phyloP scores from a whole-genome alignment of 305 asterid species.

The Plantago coronopus region DNA sequence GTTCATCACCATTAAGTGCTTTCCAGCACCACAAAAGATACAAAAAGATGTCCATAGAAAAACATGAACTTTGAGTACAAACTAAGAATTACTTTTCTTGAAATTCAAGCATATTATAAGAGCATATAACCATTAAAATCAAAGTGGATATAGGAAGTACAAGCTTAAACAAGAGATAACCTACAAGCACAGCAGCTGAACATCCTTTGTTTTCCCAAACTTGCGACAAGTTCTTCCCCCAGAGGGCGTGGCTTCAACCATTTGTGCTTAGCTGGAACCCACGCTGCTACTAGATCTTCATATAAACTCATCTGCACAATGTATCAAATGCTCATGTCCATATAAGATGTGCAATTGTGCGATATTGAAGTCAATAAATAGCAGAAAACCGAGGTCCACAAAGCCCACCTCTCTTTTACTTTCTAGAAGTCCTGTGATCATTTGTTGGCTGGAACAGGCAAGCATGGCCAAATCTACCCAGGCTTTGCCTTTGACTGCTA shows the following conservation, averaged over 20 bases:
- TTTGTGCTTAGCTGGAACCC: conserved; percentile 93
- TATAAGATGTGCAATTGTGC: conserved; percentile 16
- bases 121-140: conserved; percentile 24
- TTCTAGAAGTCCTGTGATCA: conserved; percentile 67
- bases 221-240: conserved; percentile 68
- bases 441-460: conserved; percentile 65
- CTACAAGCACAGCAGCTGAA: conserved; percentile 92
- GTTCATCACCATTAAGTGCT: conserved; percentile 1
- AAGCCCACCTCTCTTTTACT: conserved; percentile 72
- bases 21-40: neutral
- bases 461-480: conserved; percentile 80
- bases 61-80: neutral
- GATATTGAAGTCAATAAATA: conserved; percentile 7
- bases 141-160: conserved; percentile 18
- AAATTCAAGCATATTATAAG: conserved; percentile 21
- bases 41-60: neutral
- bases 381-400: conserved; percentile 17
- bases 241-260: conserved; percentile 76
- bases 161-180: conserved; percentile 39
- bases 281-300: conserved; percentile 95
- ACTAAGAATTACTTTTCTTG: neutral
- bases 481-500: conserved; percentile 90
- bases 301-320: conserved; percentile 87
- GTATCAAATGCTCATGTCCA: conserved; percentile 23
- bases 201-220: conserved; percentile 73